Evolutionary conservation across 1,284 basidiomycete species (phyloP).

Genomic region (Xerocomus minutiporus): DNA sequence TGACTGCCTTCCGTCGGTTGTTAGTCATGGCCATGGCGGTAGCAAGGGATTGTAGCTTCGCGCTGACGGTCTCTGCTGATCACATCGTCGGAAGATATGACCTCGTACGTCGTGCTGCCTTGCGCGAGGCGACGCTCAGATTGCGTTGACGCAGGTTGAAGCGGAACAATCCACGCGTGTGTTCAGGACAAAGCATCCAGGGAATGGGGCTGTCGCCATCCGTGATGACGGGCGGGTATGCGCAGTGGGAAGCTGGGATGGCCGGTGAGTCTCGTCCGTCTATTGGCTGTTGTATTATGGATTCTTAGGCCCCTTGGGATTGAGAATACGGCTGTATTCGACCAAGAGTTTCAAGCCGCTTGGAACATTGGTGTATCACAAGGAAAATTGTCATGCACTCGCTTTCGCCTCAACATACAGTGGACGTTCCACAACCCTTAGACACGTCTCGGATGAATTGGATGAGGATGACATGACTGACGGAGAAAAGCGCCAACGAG

Average conservation of each 20-base stretch:
- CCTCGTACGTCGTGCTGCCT: slow-evolving; percentile 35
- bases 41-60: slow-evolving; percentile 54
- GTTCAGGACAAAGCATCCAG: slow-evolving; percentile 71
- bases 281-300: background rate
- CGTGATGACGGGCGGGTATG: slow-evolving; percentile 72
- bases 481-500: slow-evolving; percentile 48
- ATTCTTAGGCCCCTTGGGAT: background rate
- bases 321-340: slow-evolving; percentile 74
- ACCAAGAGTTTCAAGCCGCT: slow-evolving; percentile 72
- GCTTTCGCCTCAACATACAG: slow-evolving; percentile 51
- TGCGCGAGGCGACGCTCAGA: slow-evolving; percentile 3
- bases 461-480: slow-evolving; percentile 47
- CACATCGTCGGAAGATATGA: slow-evolving; percentile 72
- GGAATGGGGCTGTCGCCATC: slow-evolving; percentile 71
- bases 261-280: slow-evolving; percentile 51
- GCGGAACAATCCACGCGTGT: slow-evolving; percentile 20
- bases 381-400: slow-evolving; percentile 64
- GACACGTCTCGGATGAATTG: slow-evolving; percentile 4
- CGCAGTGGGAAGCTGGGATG: slow-evolving; percentile 87
- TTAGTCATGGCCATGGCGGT: slow-evolving; percentile 87
- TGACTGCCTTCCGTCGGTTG: background rate
- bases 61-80: slow-evolving; percentile 80
- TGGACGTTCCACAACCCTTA: background rate
- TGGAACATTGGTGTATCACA: slow-evolving; percentile 77
- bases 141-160: slow-evolving; percentile 11